Evolutionary conservation across 1,284 basidiomycete genomes (phyloP).

Genomic region (Pisolithus thermaeus): DNA sequence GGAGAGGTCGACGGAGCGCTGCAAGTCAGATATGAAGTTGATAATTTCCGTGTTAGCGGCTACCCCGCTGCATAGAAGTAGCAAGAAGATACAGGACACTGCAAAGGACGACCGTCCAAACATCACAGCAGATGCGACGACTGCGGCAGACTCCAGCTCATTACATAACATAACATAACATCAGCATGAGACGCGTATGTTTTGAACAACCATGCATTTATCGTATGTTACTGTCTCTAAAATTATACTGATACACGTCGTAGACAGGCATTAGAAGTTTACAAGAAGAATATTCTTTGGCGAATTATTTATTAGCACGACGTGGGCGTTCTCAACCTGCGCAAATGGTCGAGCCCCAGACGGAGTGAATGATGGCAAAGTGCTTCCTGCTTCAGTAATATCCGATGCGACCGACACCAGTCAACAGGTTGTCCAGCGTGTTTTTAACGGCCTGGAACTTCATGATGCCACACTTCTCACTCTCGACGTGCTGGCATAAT

Average conservation of each 20-base stretch:
- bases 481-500: constrained; percentile 52
- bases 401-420: constrained; percentile 2
- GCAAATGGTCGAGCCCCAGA: too few species aligned
- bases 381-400: neutral
- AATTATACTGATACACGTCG: too few species aligned
- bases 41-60: constrained; percentile 62
- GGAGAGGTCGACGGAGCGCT: constrained; percentile 17
- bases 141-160: neutral
- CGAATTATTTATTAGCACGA: too few species aligned
- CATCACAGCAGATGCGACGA: neutral
- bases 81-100: constrained; percentile 14
- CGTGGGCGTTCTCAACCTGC: too few species aligned
- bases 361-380: too few species aligned
- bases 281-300: too few species aligned
- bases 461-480: constrained; percentile 43
- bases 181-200: too few species aligned
- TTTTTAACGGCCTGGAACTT: constrained; percentile 36
- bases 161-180: too few species aligned
- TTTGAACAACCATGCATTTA: too few species aligned
- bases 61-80: constrained; percentile 23
- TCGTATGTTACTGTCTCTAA: too few species aligned
- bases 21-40: constrained; percentile 42
- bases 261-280: too few species aligned
- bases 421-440: constrained; percentile 31
- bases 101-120: constrained; percentile 11